Base-by-base conservation (phyloP, 2,329 filamentous ascomycete genomes). In the Didymella exigua region DNA sequence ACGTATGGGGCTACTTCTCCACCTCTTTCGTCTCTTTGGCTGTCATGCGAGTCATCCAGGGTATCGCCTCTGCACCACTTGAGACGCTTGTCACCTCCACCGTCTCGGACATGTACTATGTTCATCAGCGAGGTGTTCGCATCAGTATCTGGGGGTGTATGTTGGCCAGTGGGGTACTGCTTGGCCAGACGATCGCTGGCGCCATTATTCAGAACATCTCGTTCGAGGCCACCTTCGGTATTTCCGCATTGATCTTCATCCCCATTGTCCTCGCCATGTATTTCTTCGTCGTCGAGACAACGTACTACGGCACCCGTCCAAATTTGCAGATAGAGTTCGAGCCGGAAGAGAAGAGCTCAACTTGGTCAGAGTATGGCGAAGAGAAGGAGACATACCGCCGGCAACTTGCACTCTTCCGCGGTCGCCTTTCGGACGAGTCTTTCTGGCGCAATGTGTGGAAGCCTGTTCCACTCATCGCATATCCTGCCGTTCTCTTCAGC, bases 41-140 rank as follows among this genome's bases (percentile, higher is more conserved):
- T 5, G 66, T 69, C 19, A 73, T 93, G 27, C 84, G 93, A 21
- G 83, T 96, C 44, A 83, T 96, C 43, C 93, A 97, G 74, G 93
- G 93, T 21, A 84, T 97, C 34, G 92, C 89, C 0, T 83, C 91
- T 19, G 92, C 92, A 4, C 93, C 93, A 0, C 96, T 95, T 59
- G 93, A 98, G 76, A 90, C 90, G 0, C 79, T 97, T 19, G 88
- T 97, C 56, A 96, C 96, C 70, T 91, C 90, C 1, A 89, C 88
- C 24, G 90, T 98, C 2, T 93, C 92, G 29, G 93, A 98, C 72
- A 74, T 98, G 49, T 97, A 93, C 77, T 96, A 88, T 73, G 91
- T 97, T 19, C 93, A 93, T 77, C 86, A 90, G 78, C 84, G 90
- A 55, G 92, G 93, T 31, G 85, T 88, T 60, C 86, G 93, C 44